A percentile compares a stretch with the other conserved stretches of the same genome.
These are phyloP conservation scores for Aspergillus ostianus DNA, from an alignment of 495 filamentous ascomycete species.

Conservation along the genomic window DNA sequence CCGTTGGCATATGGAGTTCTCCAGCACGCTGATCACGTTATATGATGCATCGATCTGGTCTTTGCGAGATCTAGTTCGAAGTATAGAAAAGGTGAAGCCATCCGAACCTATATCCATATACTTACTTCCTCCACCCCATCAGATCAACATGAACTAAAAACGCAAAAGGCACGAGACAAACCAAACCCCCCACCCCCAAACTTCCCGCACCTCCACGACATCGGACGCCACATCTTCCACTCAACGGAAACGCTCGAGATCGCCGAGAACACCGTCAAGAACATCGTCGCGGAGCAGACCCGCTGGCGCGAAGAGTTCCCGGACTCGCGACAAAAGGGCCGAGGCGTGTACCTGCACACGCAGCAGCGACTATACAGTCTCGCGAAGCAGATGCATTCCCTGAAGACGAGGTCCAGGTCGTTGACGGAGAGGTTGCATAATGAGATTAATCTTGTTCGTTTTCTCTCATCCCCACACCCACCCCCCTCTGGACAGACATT, in stretches of 20 bases:
- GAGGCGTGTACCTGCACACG: slow-evolving; percentile 11
- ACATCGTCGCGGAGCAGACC: slow-evolving; percentile 31
- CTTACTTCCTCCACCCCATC: background rate
- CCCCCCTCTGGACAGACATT: too few species aligned
- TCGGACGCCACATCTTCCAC: slow-evolving; percentile 48
- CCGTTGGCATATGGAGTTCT: slow-evolving; percentile 15
- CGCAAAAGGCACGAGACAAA: background rate
- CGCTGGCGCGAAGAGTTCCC: slow-evolving; percentile 12
- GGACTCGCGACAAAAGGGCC: background rate
- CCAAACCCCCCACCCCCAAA: slow-evolving; percentile 18
- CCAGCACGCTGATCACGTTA: background rate
- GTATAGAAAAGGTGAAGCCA: slow-evolving; percentile 20
- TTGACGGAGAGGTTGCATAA: slow-evolving; percentile 35
- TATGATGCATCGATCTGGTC: slow-evolving; percentile 20
- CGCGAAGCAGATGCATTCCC: slow-evolving; percentile 20
- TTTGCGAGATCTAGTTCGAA: slow-evolving; percentile 17
- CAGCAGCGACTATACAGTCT: slow-evolving; percentile 16
- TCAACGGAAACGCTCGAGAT: slow-evolving; percentile 45
- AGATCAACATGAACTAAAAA: background rate
- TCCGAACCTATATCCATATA: too few species aligned
- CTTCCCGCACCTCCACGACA: slow-evolving; percentile 42
- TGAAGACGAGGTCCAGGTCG: slow-evolving; percentile 19
- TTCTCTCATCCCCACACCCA: too few species aligned
- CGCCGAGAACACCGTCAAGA: slow-evolving; percentile 32
- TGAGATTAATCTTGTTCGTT: slow-evolving; percentile 43